Percentiles rank a stretch among this genome's conserved stretches.
Evolutionary conservation across 805 yeast genomes (phyloP).

Genomic region (Kurtzmaniella cleridarum): DNA sequence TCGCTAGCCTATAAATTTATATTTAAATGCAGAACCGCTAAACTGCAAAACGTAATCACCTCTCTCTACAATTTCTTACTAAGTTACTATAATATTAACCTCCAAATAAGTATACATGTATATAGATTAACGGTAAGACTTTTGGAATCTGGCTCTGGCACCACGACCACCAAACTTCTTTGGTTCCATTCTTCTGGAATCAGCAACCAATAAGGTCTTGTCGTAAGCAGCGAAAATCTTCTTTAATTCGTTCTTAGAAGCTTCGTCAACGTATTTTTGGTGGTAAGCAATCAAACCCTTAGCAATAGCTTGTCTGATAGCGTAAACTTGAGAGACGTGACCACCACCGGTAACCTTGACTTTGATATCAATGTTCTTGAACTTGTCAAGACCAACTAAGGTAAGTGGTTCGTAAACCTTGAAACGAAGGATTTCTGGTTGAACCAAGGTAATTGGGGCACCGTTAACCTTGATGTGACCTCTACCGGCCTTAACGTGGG

Average conservation of each 20-base stretch:
- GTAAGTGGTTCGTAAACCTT: conserved; percentile 99
- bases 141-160: conserved; percentile 99
- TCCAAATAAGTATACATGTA: conserved; percentile 9
- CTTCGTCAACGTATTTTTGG: conserved; percentile 99
- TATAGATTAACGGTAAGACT: conserved; percentile 91
- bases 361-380: conserved; percentile 97
- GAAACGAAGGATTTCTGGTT: conserved; percentile 99
- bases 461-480: conserved; percentile 99
- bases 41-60: too few relatives aligned
- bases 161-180: conserved; percentile 99
- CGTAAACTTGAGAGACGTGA: conserved; percentile 99
- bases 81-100: conserved; percentile 2
- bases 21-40: too few relatives aligned
- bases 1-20: too few relatives aligned
- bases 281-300: conserved; percentile 99
- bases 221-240: conserved; percentile 95
- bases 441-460: conserved; percentile 97
- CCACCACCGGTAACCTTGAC: conserved; percentile 99
- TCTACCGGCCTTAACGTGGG: conserved; percentile 98
- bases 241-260: conserved; percentile 99
- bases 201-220: conserved; percentile 99
- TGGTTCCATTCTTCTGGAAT: conserved; percentile 99
- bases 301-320: conserved; percentile 99
- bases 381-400: conserved; percentile 97
- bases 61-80: conserved; percentile 1